Evolutionary conservation across 192 early-diverging fungal species (phyloP), one percentile per base, ranked within the genome.

Genomic region (Gorgonomyces haynaldii): DNA sequence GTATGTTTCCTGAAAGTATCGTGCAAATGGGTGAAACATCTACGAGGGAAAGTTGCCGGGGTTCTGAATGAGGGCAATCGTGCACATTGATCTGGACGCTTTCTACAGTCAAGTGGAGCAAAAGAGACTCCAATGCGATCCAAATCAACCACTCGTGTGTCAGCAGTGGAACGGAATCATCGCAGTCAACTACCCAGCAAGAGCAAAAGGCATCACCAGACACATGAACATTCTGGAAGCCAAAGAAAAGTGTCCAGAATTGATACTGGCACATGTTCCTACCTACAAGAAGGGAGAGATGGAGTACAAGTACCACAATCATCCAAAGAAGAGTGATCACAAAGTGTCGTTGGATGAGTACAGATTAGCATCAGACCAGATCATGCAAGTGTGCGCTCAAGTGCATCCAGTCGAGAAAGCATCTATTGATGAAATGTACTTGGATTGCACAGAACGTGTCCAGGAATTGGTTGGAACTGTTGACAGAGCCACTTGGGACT

Each of bases 151-250:
- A n/a, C 44, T 90, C 7, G 81, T 77, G 10, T 88, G 91, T 9
- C 89, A 88, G 59, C 94, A 97, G 62, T 97, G 94, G 94, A 66
- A 82, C 20, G 76, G 72, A 4, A 62, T 94, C 17, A 76, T 90
- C 42, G 88, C 88, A 1, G 77, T 69, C 23, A 60, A 61, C 53
- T 97, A 97, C 60, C 62, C 88, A 7, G 94, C 94, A 1, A 70
- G 85, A 12, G 75, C 72, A 25, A 55, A 53, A 17, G 91, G 94
- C 2, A 79, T 97, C 43, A 79, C 78, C 30, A 69, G 86, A 60
- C 45, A 13, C 70, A 80, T 24, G 44, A 51, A 42, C 58, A 59
- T 17, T 46, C 69, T 0, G 64, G 76, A 84, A 41, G 78, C 78
- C 0, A 61, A 43, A 45, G 45, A 65, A 31, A 39, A 65, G 29